Evolutionary conservation across 2,329 filamentous ascomycete species (phyloP), one percentile per base, ranked within the genome.

Genomic region (Claviceps sp.): DNA sequence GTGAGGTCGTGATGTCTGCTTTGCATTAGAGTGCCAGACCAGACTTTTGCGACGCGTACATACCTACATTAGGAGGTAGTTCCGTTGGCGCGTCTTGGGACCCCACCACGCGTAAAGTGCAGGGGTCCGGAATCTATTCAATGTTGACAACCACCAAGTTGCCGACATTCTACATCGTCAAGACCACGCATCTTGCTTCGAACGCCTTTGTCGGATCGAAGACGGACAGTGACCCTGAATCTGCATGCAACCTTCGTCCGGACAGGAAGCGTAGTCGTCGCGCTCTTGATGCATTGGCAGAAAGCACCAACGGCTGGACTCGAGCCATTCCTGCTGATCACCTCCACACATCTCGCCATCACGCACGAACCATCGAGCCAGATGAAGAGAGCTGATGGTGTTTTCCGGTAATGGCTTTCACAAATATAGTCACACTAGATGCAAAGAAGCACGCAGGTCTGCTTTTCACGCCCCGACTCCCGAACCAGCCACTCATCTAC

Each of bases 81-180:
- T 38, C 26, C 34, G 24, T 41, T 49, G 46, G 49, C 49, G 51
- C 43, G 51, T 49, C 51, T 47, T 14, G 20, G 43, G 42, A 37
- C 51, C n/a, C 42, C 48, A 20, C 46, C 13, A 48, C 46, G 50
- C 26, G 48, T 41, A 47, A 42, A 52, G 40, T 52, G 30, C 3
- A 30, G 6, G 5, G 42, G 43, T n/a, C 40, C 22, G 24, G 24
- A n/a, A 41, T 8, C n/a, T 11, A 41, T 8, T 11, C 40, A 20
- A 20, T 41, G 40, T 20, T 7, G 11, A 41, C 8, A 2, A 30
- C 26, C 26, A 26, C 24, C 26, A 26, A 22, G 20, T 22, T 22
- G 20, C 20, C 20, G 9, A 30, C 26, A 22, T 30, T 30, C 26
- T 30, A 30, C 26, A 9, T 30, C 26, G 1, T 30, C 26, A 30